These are phyloP conservation scores for Trichoderma virens DNA, from an alignment of 495 filamentous ascomycete species.

Conservation along the genomic window DNA sequence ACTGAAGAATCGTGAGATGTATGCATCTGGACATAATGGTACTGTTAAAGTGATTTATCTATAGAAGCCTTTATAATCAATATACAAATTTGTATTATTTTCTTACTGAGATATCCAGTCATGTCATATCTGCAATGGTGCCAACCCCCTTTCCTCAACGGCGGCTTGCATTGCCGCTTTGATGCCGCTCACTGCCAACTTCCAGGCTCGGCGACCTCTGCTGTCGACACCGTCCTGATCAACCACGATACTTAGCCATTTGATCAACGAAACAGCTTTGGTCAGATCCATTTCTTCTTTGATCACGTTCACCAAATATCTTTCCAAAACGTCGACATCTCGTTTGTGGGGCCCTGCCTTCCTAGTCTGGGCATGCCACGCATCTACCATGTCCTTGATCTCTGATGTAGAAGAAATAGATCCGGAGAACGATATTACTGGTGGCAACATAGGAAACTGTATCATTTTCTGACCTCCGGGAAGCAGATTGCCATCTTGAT, in stretches of 20 bases:
- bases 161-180: conserved; percentile 53
- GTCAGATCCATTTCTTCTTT: conserved; percentile 65
- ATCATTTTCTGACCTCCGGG: conserved; percentile 27
- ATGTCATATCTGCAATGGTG: conserved; percentile 39
- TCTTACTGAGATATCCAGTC: neutral
- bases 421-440: conserved; percentile 26
- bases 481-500: neutral
- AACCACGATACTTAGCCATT: conserved; percentile 67
- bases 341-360: conserved; percentile 64
- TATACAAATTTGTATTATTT: neutral
- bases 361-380: conserved; percentile 60
- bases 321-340: conserved; percentile 64
- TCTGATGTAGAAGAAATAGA: conserved; percentile 19
- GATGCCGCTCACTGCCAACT: conserved; percentile 44
- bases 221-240: conserved; percentile 36
- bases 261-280: conserved; percentile 59
- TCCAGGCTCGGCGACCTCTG: conserved; percentile 29
- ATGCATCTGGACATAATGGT: too few species aligned
- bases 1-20: too few species aligned
- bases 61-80: neutral
- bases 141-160: conserved; percentile 55
- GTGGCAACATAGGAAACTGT: conserved; percentile 26
- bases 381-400: conserved; percentile 39
- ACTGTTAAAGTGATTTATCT: neutral
- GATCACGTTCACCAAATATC: conserved; percentile 63